These are phyloP conservation scores for Dactylis glomerata DNA, from an alignment of 176 grass and related monocot species.

Conservation along the genomic window DNA sequence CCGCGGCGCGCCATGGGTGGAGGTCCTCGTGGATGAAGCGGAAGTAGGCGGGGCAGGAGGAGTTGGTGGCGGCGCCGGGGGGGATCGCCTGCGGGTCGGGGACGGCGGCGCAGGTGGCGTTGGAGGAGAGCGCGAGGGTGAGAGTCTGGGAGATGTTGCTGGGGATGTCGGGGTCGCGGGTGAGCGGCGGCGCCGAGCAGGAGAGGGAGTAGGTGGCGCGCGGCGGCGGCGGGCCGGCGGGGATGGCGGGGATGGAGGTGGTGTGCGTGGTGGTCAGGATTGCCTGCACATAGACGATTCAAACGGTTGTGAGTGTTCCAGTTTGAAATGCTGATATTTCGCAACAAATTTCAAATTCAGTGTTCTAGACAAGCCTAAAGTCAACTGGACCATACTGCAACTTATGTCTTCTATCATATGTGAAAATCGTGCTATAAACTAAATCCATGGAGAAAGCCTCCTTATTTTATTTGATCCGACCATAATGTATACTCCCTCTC, in stretches of 20 bases:
- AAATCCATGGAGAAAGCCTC: background rate
- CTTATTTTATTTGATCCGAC: background rate
- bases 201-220: slow-evolving; percentile 34
- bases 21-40: slow-evolving; percentile 87
- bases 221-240: slow-evolving; percentile 30
- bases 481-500: background rate
- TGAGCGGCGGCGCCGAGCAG: slow-evolving; percentile 43
- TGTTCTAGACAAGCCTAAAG: background rate
- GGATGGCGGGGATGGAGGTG: slow-evolving; percentile 25
- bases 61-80: slow-evolving; percentile 6
- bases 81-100: slow-evolving; percentile 15
- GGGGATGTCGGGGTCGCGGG: slow-evolving; percentile 32
- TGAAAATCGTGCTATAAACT: background rate
- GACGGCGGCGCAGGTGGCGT: slow-evolving; percentile 10
- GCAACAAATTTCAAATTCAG: background rate
- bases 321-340: background rate
- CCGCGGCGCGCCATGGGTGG: slow-evolving; percentile 66
- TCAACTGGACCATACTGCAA: background rate
- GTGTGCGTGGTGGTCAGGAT: slow-evolving; percentile 31
- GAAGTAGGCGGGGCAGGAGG: slow-evolving; percentile 75
- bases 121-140: slow-evolving; percentile 25
- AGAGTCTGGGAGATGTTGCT: slow-evolving; percentile 57
- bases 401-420: background rate
- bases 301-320: background rate
- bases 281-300: slow-evolving; percentile 27